Percentiles rank a stretch among this genome's conserved stretches.
These are phyloP conservation scores for Umbelopsis isabellina DNA, from an alignment of 192 early-diverging fungal genomes.

Conservation along the genomic window DNA sequence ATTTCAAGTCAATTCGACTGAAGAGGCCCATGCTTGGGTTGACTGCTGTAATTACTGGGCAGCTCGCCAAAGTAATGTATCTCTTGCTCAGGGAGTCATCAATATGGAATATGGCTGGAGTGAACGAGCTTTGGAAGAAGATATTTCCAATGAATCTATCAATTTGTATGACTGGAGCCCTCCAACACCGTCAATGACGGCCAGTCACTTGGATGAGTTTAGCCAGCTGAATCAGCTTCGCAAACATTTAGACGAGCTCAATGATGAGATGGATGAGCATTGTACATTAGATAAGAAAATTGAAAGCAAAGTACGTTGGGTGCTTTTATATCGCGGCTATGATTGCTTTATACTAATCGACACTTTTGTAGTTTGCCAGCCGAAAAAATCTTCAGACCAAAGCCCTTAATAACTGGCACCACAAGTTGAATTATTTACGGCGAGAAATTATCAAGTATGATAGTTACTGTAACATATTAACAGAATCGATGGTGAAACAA, in stretches of 20 bases:
- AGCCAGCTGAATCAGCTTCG: conserved; percentile 66
- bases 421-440: conserved; percentile 73
- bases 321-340: too few species aligned
- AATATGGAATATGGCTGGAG: conserved; percentile 83
- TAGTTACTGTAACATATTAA: conserved; percentile 71
- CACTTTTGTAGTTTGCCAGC: conserved; percentile 52
- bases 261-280: conserved; percentile 71
- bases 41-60: conserved; percentile 80
- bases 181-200: conserved; percentile 50
- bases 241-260: conserved; percentile 65
- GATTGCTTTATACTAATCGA: too few species aligned
- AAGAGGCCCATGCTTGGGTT: conserved; percentile 77
- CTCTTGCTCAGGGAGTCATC: conserved; percentile 66
- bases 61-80: conserved; percentile 74
- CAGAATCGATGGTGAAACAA: conserved; percentile 1
- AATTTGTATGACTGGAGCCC: conserved; percentile 52
- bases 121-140: conserved; percentile 20
- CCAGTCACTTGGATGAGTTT: conserved; percentile 41
- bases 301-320: conserved; percentile 36
- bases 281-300: conserved; percentile 58
- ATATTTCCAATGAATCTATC: conserved; percentile 20
- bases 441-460: conserved; percentile 86
- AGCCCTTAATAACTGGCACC: conserved; percentile 81
- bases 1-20: conserved; percentile 77
- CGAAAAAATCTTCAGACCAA: conserved; percentile 61